Percentiles rank a stretch among this genome's conserved stretches.
phyloP scores from a whole-genome alignment of 2,329 filamentous ascomycete genomes.

The Penicillium italicum region DNA sequence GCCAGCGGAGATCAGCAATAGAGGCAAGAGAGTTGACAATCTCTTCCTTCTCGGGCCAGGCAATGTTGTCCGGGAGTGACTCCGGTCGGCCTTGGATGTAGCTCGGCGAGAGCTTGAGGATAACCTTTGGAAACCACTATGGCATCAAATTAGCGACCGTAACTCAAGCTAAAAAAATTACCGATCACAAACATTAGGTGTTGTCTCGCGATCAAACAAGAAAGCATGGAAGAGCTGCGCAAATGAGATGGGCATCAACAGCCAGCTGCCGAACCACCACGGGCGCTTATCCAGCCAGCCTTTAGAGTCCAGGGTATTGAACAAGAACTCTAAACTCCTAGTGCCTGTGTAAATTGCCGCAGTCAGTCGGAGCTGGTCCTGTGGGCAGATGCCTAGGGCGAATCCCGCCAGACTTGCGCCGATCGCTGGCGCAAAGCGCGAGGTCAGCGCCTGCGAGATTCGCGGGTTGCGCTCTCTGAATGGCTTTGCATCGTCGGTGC shows the following conservation, averaged over 20 bases:
- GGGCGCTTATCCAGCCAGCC: constrained; percentile 66
- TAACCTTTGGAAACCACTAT: constrained; percentile 62
- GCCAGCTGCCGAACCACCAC: constrained; percentile 81
- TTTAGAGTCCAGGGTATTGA: constrained; percentile 75
- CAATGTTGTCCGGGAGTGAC: constrained; percentile 61
- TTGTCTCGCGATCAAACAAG: constrained; percentile 72
- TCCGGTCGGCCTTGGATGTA: constrained; percentile 73
- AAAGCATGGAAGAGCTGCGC: constrained; percentile 74
- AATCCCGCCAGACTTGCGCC: constrained; percentile 84
- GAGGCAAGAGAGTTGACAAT: constrained; percentile 77
- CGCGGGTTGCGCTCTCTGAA: constrained; percentile 81
- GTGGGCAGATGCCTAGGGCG: constrained; percentile 72
- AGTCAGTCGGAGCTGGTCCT: constrained; percentile 68
- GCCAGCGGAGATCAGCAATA: constrained; percentile 80
- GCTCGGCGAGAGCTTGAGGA: constrained; percentile 65
- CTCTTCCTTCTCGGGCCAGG: constrained; percentile 72
- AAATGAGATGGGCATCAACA: constrained; percentile 71
- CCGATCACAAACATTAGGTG: constrained; percentile 53
- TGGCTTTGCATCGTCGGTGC: constrained; percentile 72
- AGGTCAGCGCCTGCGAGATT: constrained; percentile 71
- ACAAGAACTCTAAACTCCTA: constrained; percentile 77
- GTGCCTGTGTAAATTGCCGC: constrained; percentile 79
- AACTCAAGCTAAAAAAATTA: constrained; percentile 14
- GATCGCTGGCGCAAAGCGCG: constrained; percentile 78
- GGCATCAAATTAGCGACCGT: constrained; percentile 2